phyloP scores from a whole-genome alignment of 495 filamentous ascomycete genomes.

The Saxophila tyrrhenica region DNA sequence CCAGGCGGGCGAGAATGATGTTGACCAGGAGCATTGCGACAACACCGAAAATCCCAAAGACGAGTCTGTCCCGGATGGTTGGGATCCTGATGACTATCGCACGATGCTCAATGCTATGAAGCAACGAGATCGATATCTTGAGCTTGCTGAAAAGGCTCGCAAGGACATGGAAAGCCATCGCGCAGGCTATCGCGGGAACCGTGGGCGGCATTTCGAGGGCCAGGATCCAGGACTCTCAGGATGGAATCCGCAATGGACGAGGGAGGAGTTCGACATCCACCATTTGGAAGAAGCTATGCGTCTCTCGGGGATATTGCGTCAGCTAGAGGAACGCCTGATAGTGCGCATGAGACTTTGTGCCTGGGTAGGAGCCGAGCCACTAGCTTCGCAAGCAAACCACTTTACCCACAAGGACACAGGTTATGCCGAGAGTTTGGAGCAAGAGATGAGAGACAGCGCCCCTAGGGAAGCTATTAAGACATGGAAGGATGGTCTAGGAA shows the following conservation, averaged over 20 bases:
- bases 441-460: background rate
- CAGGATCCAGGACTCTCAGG: background rate
- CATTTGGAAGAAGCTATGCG: background rate
- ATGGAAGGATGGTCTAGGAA: background rate
- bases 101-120: no score
- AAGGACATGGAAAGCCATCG: background rate
- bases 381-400: background rate
- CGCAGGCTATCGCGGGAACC: background rate
- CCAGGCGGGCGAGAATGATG: no score
- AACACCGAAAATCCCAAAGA: no score
- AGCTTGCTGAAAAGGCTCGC: background rate
- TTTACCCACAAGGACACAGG: background rate
- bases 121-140: no score
- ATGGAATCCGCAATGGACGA: background rate
- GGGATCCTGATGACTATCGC: no score
- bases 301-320: background rate
- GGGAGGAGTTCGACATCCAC: background rate
- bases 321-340: background rate
- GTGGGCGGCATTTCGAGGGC: background rate
- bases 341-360: background rate
- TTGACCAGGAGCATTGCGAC: no score
- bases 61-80: no score
- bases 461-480: background rate
- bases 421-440: background rate
- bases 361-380: background rate